phyloP scores from a whole-genome alignment of 2,329 filamentous ascomycete genomes.

The Dactylonectria macrodidyma region DNA sequence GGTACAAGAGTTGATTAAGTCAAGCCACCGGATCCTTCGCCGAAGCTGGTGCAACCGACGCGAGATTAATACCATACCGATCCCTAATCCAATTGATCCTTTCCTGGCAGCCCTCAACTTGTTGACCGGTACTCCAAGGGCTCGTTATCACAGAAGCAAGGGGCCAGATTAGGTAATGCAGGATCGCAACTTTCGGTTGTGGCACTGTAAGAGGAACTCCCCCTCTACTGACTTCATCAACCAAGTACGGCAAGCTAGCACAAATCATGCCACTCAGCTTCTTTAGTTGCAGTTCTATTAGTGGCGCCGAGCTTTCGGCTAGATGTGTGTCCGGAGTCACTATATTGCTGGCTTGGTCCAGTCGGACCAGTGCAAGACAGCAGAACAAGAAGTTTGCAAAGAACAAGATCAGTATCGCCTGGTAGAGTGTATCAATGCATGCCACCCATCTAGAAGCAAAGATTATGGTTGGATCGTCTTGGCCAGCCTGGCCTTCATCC shows the following conservation, averaged over 20 bases:
- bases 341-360: not conserved
- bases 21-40: slow-evolving; percentile 25
- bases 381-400: slow-evolving; percentile 26
- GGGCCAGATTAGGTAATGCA: slow-evolving; percentile 37
- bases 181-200: slow-evolving; percentile 26
- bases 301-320: slow-evolving; percentile 10
- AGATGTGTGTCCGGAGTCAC: slow-evolving; percentile 15
- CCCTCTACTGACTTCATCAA: slow-evolving; percentile 30
- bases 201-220: slow-evolving; percentile 28
- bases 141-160: slow-evolving; percentile 26
- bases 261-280: slow-evolving; percentile 18
- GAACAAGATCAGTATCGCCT: slow-evolving; percentile 25
- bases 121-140: slow-evolving; percentile 19
- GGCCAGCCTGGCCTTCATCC: slow-evolving; percentile 21
- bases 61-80: slow-evolving; percentile 34
- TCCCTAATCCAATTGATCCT: slow-evolving; percentile 27
- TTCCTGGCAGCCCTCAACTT: slow-evolving; percentile 15
- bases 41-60: slow-evolving; percentile 27
- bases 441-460: slow-evolving; percentile 30
- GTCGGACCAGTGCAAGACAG: slow-evolving; percentile 16
- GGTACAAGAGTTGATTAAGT: too few species aligned
- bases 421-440: slow-evolving; percentile 25
- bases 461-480: not conserved
- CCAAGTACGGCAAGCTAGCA: slow-evolving; percentile 25
- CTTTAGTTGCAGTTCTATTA: slow-evolving; percentile 27